Evolutionary conservation across 1,284 basidiomycete genomes (phyloP).

Genomic region (Ustilago esculenta): DNA sequence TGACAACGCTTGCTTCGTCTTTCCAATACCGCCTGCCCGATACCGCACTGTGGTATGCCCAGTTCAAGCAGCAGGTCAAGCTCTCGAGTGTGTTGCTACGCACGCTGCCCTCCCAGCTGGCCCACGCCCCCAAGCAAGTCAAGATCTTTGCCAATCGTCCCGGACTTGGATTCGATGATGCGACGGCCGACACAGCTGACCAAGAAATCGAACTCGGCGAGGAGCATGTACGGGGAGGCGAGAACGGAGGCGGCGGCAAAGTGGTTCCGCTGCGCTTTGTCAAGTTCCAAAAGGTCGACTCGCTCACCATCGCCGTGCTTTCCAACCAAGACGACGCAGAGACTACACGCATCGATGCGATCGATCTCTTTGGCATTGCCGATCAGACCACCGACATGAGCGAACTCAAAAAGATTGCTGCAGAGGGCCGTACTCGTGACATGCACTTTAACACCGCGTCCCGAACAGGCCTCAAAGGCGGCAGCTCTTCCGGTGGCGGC

Average conservation of each 20-base stretch:
- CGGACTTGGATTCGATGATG: slow-evolving; percentile 68
- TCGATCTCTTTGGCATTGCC: slow-evolving; percentile 78
- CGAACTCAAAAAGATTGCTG: slow-evolving; percentile 51
- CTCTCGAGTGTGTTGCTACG: slow-evolving; percentile 77
- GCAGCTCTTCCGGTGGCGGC: slow-evolving; percentile 63
- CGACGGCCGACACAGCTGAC: slow-evolving; percentile 65
- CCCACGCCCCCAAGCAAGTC: slow-evolving; percentile 26
- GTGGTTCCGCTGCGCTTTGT: slow-evolving; percentile 77
- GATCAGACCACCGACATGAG: slow-evolving; percentile 72
- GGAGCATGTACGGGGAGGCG: slow-evolving; percentile 54
- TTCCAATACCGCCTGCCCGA: no score
- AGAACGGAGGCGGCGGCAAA: slow-evolving; percentile 69
- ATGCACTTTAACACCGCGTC: slow-evolving; percentile 12
- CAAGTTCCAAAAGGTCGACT: slow-evolving; percentile 77
- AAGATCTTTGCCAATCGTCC: slow-evolving; percentile 65
- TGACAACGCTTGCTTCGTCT: no score
- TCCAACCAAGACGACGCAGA: slow-evolving; percentile 80
- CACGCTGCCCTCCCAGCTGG: slow-evolving; percentile 58
- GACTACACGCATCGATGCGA: slow-evolving; percentile 78
- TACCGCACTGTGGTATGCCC: no score
- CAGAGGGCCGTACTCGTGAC: slow-evolving; percentile 23
- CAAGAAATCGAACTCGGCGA: slow-evolving; percentile 69
- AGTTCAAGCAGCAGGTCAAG: slow-evolving; percentile 84
- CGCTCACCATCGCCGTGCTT: slow-evolving; percentile 76
- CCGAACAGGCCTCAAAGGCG: slow-evolving; percentile 73